Evolutionary conservation across 179 eudicot species (phyloP).

Genomic region (Drosera spatulata): DNA sequence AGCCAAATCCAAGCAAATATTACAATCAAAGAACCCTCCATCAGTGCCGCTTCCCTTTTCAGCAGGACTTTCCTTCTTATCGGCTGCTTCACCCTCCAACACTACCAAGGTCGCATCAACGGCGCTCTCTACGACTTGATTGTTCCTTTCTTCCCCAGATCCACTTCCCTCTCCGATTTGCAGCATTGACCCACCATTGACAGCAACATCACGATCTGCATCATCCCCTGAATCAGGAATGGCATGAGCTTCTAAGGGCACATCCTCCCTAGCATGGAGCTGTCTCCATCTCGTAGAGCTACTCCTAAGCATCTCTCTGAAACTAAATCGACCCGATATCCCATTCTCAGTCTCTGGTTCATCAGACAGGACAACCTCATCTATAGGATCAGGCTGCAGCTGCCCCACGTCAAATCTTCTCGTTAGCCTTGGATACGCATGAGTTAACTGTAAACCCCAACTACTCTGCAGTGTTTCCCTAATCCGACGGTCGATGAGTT

Average conservation of each 20-base stretch:
- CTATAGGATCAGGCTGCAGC: not conserved
- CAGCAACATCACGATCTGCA: constrained; percentile 11
- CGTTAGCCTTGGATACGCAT: not conserved
- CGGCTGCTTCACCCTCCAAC: constrained; percentile 21
- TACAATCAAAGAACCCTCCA: constrained; percentile 74
- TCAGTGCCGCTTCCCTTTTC: constrained; percentile 33
- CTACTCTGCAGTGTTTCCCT: constrained; percentile 40
- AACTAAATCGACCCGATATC: not conserved
- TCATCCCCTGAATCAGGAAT: constrained; percentile 25
- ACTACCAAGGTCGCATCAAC: constrained; percentile 37
- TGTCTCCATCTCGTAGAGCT: constrained; percentile 60
- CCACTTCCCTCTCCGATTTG: constrained; percentile 70
- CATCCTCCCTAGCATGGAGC: constrained; percentile 24
- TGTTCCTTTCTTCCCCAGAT: constrained; percentile 28
- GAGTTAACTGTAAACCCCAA: constrained; percentile 19
- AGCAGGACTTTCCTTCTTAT: constrained; percentile 36
- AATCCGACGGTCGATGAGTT: constrained; percentile 17
- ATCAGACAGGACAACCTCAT: not conserved
- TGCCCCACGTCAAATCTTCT: not conserved
- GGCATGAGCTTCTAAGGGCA: constrained; percentile 27
- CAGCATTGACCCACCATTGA: constrained; percentile 22
- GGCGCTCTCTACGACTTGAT: constrained; percentile 22
- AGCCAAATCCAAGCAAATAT: constrained; percentile 69
- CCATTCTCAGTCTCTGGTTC: not conserved
- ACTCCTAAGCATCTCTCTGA: constrained; percentile 35